These are phyloP conservation scores for Trichoderma sp. DNA, from an alignment of 2,329 filamentous ascomycete species.

Conservation along the genomic window DNA sequence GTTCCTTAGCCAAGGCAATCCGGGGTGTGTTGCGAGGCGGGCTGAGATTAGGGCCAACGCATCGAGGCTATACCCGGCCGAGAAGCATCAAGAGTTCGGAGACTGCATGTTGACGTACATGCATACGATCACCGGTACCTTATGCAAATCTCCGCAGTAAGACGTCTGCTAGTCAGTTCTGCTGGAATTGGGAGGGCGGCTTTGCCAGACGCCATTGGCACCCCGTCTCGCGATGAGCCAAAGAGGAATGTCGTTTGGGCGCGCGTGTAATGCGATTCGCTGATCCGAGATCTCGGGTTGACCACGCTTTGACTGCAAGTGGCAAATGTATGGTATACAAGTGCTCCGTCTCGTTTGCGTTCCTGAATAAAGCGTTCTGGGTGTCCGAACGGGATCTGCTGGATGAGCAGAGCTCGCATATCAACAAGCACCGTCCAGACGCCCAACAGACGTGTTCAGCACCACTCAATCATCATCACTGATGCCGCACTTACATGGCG, in stretches of 20 bases:
- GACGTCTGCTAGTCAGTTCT: neutral
- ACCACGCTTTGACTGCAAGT: neutral
- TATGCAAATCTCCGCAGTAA: neutral
- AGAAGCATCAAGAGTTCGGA: neutral
- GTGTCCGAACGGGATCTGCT: neutral
- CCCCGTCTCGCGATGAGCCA: neutral
- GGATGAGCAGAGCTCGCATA: neutral
- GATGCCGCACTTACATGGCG: neutral
- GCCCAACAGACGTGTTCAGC: conserved; percentile 4
- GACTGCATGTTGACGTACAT: conserved; percentile 12
- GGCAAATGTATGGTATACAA: too few relatives aligned
- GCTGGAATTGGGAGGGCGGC: neutral
- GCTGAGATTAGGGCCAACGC: conserved; percentile 9
- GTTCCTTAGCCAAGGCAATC: conserved; percentile 11
- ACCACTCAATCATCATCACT: neutral
- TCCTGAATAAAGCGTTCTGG: neutral
- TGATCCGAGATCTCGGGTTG: conserved; percentile 14
- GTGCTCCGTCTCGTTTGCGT: neutral
- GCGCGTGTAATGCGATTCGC: conserved; percentile 4
- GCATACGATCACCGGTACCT: neutral
- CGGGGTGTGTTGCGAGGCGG: neutral
- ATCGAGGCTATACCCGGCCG: neutral
- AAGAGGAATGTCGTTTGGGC: neutral
- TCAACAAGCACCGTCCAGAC: neutral
- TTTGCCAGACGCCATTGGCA: conserved; percentile 8